Evolutionary conservation across 495 filamentous ascomycete species (phyloP).

Genomic region (Astrothelium macrocarpum): DNA sequence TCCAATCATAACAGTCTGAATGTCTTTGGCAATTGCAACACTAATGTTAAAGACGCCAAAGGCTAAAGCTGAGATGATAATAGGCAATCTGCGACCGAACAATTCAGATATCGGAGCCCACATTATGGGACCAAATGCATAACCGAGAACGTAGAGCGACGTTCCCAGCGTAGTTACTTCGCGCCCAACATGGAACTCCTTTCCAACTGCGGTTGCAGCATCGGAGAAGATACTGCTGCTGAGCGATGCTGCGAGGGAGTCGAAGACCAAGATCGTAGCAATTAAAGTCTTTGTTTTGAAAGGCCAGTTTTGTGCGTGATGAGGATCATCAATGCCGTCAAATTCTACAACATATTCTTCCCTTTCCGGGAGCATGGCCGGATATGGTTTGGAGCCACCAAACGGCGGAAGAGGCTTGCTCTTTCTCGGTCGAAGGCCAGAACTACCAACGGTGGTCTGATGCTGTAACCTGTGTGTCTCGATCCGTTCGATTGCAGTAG

Average conservation of each 20-base stretch:
- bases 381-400: slow-evolving; percentile 33
- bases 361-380: slow-evolving; percentile 32
- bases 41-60: slow-evolving; percentile 27
- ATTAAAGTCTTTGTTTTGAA: slow-evolving; percentile 34
- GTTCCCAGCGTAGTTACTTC: slow-evolving; percentile 27
- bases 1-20: slow-evolving; percentile 42
- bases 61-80: slow-evolving; percentile 24
- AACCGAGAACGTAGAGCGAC: slow-evolving; percentile 29
- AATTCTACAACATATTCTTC: slow-evolving; percentile 46
- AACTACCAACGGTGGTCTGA: slow-evolving; percentile 16
- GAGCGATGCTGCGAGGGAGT: slow-evolving; percentile 27
- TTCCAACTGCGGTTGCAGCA: slow-evolving; percentile 14
- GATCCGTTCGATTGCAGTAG: slow-evolving; percentile 21
- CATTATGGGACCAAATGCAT: slow-evolving; percentile 25
- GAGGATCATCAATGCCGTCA: slow-evolving; percentile 40
- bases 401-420: slow-evolving; percentile 19
- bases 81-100: slow-evolving; percentile 24
- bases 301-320: slow-evolving; percentile 47
- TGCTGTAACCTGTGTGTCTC: slow-evolving; percentile 21
- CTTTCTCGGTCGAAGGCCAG: not conserved
- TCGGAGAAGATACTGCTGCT: slow-evolving; percentile 26
- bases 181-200: slow-evolving; percentile 16
- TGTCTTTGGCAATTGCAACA: slow-evolving; percentile 26
- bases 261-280: slow-evolving; percentile 26
- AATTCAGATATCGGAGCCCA: slow-evolving; percentile 25